These are phyloP conservation scores for Boletus coccyginus DNA, from an alignment of 768 basidiomycete species.

Conservation along the genomic window DNA sequence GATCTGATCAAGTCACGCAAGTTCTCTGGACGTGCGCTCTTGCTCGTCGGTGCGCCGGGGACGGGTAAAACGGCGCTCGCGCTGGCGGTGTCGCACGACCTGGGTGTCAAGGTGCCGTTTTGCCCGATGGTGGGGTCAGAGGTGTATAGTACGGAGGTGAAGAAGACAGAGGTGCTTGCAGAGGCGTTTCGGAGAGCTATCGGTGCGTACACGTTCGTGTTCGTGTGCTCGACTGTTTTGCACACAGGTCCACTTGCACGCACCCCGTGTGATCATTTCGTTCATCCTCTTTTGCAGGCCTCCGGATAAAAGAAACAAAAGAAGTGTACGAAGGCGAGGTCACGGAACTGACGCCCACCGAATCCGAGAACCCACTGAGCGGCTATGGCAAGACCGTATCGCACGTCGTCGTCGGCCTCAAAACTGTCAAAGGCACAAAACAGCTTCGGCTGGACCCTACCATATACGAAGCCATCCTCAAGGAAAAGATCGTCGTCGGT, in stretches of 20 bases:
- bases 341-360: constrained; percentile 93
- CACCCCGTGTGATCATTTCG: neutral
- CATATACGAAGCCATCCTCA: constrained; percentile 96
- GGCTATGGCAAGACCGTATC: constrained; percentile 99
- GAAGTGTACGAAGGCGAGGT: constrained; percentile 99
- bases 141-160: constrained; percentile 95
- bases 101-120: constrained; percentile 94
- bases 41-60: constrained; percentile 93
- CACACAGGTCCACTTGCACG: neutral
- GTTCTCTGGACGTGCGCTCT: constrained; percentile 89
- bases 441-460: constrained; percentile 91
- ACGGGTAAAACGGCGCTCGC: constrained; percentile 98
- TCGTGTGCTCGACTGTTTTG: neutral
- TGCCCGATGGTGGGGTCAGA: constrained; percentile 99
- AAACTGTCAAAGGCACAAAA: constrained; percentile 91
- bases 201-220: constrained; percentile 51
- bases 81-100: constrained; percentile 91
- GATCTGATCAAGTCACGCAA: constrained; percentile 88
- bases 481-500: constrained; percentile 94
- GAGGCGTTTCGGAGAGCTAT: constrained; percentile 95
- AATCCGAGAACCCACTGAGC: constrained; percentile 94
- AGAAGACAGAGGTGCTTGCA: constrained; percentile 97
- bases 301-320: constrained; percentile 98
- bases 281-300: constrained; percentile 39
- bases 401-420: constrained; percentile 95